These are phyloP conservation scores for Ceratocystis alfenasii DNA, from an alignment of 2,329 filamentous ascomycete genomes.

Conservation along the genomic window DNA sequence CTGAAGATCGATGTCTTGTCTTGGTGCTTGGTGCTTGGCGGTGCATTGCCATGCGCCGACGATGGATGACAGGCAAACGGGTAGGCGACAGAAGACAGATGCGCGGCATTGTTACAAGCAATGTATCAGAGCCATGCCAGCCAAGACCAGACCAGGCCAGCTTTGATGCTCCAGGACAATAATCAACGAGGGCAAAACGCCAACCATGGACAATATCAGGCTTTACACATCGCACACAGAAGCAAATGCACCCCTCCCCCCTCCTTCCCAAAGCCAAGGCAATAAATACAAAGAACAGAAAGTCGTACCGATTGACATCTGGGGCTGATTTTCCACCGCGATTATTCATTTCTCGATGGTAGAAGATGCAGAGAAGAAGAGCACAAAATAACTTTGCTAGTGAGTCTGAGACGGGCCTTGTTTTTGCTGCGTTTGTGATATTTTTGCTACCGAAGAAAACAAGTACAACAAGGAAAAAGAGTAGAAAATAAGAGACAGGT, in stretches of 20 bases:
- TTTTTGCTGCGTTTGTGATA: neutral
- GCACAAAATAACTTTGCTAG: constrained; percentile 3
- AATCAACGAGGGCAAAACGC: neutral
- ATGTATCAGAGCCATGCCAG: neutral
- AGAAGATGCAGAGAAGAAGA: constrained; percentile 15
- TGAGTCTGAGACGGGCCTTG: neutral
- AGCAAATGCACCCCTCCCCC: neutral
- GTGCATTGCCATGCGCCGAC: neutral
- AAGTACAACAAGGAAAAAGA: constrained; percentile 3
- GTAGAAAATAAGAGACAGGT: neutral
- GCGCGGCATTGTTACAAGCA: constrained; percentile 18
- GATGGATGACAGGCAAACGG: neutral
- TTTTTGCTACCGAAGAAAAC: constrained; percentile 12
- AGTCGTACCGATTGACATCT: constrained; percentile 89
- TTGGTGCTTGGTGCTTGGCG: neutral
- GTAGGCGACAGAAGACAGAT: neutral
- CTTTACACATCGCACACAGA: constrained; percentile 14
- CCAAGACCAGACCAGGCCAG: neutral
- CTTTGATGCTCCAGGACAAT: neutral
- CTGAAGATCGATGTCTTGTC: neutral
- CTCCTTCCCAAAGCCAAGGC: constrained; percentile 23
- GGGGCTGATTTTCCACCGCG: constrained; percentile 93
- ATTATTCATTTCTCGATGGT: constrained; percentile 80
- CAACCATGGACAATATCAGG: neutral
- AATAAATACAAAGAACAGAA: neutral